These are phyloP conservation scores for Bacterosira constricta DNA, from an alignment of 108 stramenopile genomes.

Conservation along the genomic window DNA sequence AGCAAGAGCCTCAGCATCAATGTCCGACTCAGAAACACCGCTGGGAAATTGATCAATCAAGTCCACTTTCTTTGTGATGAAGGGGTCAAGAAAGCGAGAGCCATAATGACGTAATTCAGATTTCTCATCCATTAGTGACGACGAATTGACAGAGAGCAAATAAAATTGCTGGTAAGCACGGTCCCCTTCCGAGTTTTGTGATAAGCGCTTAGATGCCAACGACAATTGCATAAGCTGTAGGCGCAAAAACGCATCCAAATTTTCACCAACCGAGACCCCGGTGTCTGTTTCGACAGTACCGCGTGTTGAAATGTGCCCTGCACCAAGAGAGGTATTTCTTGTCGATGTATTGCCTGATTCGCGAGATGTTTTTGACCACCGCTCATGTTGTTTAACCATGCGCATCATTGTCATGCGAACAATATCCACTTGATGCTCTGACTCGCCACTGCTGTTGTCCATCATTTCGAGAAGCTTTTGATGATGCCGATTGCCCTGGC, in stretches of 20 bases:
- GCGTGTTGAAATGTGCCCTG: constrained; percentile 3
- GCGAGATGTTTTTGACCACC: constrained; percentile 38
- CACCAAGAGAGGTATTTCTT: constrained; percentile 37
- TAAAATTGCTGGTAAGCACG: constrained; percentile 56
- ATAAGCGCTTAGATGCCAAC: constrained; percentile 35
- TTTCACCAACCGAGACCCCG: constrained; percentile 19
- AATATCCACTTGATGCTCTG: constrained; percentile 24
- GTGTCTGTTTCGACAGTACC: constrained; percentile 14
- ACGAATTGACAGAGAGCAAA: constrained; percentile 24
- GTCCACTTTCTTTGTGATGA: constrained; percentile 37
- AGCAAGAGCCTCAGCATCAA: constrained; percentile 52
- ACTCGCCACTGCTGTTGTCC: constrained; percentile 22
- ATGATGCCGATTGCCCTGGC: constrained; percentile 52
- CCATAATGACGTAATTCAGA: constrained; percentile 30
- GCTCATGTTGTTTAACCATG: constrained; percentile 48
- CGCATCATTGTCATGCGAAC: constrained; percentile 55
- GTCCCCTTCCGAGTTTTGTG: constrained; percentile 3
- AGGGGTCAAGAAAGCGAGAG: constrained; percentile 44
- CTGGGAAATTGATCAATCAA: constrained; percentile 48
- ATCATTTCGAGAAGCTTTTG: constrained; percentile 55
- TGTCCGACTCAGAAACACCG: constrained; percentile 25
- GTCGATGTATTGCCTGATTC: constrained; percentile 34
- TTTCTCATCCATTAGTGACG: constrained; percentile 24
- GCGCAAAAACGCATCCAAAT: constrained; percentile 38
- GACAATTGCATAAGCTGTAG: constrained; percentile 48